Evolutionary conservation across 768 basidiomycete species (phyloP), one percentile per base, ranked within the genome.

Genomic region (Podaxis carcinomalis): DNA sequence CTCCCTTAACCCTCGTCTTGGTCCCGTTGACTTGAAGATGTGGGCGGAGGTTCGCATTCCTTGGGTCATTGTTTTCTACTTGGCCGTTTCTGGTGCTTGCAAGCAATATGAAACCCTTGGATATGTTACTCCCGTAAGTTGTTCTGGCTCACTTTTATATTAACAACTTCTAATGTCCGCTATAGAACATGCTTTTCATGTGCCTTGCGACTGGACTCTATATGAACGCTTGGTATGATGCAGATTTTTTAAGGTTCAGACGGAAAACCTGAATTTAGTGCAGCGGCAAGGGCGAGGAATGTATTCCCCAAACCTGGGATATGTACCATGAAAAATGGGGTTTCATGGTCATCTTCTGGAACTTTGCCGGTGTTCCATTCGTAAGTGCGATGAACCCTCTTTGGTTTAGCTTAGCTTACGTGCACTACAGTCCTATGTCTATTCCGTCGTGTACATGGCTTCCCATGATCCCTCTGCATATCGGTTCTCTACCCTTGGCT

Each of bases 301-400:
- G 92, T 68, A 94, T 95, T 63, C 93, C 93, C 5, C 93, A 96
- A 73, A 95, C 94, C 1, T 98, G 97, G 96, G 97, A 98, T 68
- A 99, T 99, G 93, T 97, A 88, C 79, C 93, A 96, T 68, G 96
- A 99, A 71, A 99, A 99, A 69, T 93, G 92, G 92, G 92, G 95
- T 32, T 98, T 95, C 81, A 89, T 98, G 85, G 89, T 98, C 65
- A 97, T 97, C 70, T 98, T 98, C 79, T 97, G 95, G 95, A 94
- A 95, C 70, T 86, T 93, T 67, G 92, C 95, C 2, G 95, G 94
- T 49, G 93, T 94, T 11, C 92, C 92, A 47, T 95, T 95, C 75
- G 91, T 92, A 71, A 64, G 90, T 74, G 40, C 21, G 10, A 25
- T 35, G 13, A 1, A 49, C 19, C 44, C 25, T n/a, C 36, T 50